These are phyloP conservation scores for Moesziomyces aphidis DNA, from an alignment of 1,284 basidiomycete species.

Conservation along the genomic window DNA sequence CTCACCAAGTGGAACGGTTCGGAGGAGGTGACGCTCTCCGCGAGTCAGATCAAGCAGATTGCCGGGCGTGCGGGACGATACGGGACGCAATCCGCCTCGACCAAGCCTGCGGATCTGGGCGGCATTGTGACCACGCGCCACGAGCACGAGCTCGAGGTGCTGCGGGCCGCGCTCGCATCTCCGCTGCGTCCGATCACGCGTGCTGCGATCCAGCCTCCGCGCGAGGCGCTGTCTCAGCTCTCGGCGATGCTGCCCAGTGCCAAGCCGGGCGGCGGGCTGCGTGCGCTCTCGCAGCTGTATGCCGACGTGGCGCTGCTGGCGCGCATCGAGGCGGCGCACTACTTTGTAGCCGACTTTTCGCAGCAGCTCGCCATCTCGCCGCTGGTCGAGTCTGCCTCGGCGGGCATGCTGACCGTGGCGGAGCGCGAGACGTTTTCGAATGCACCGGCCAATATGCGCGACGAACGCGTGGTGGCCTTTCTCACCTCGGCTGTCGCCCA, in stretches of 20 bases:
- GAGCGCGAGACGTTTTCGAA: conserved; percentile 72
- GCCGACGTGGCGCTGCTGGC: conserved; percentile 72
- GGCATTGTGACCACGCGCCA: conserved; percentile 76
- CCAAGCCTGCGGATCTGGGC: conserved; percentile 26
- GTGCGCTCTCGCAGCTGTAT: conserved; percentile 69
- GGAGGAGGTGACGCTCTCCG: conserved; percentile 73
- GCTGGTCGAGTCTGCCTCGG: conserved; percentile 68
- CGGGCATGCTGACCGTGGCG: conserved; percentile 70
- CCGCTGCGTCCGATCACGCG: conserved; percentile 70
- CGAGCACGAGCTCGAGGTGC: conserved; percentile 75
- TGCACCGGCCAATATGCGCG: conserved; percentile 71
- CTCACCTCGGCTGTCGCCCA: conserved; percentile 67
- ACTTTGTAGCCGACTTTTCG: conserved; percentile 68
- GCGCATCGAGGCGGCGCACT: conserved; percentile 71
- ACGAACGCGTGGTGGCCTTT: conserved; percentile 68
- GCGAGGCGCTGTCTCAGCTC: conserved; percentile 65
- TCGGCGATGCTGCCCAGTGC: conserved; percentile 69
- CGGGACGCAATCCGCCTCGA: conserved; percentile 74
- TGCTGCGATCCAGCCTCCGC: conserved; percentile 69
- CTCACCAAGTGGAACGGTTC: conserved; percentile 81
- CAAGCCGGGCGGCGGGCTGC: conserved; percentile 19
- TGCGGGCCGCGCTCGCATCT: conserved; percentile 71
- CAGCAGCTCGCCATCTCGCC: conserved; percentile 68
- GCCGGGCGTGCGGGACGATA: conserved; percentile 94
- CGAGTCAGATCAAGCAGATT: conserved; percentile 93